Conservation (phyloP, 805 yeast species). For the Sugiyamaella lignohabitans region DNA sequence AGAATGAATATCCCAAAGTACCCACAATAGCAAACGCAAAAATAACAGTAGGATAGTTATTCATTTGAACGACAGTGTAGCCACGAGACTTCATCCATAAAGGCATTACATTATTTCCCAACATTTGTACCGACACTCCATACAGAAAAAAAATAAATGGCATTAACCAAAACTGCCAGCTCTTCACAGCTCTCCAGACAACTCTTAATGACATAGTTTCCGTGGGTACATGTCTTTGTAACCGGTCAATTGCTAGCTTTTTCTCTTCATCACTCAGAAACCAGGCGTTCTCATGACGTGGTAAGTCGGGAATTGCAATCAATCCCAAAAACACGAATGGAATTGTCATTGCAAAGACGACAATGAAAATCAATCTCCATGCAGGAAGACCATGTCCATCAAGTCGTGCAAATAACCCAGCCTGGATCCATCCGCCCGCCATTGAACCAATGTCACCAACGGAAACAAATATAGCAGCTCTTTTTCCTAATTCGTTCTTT, state of each 20-base stretch:
- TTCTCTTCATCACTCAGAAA: constrained; percentile 13
- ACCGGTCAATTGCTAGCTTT: constrained; percentile 9
- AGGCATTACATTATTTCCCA: constrained; percentile 18
- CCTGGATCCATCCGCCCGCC: constrained; percentile 46
- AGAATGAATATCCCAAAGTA: constrained; percentile 10
- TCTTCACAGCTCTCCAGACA: constrained; percentile 1
- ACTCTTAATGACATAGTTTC: background rate
- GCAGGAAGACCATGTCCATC: constrained; percentile 42
- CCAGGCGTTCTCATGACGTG: constrained; percentile 13
- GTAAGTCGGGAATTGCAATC: constrained; percentile 14
- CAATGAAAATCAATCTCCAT: constrained; percentile 62
- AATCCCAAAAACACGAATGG: constrained; percentile 14
- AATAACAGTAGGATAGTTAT: constrained; percentile 15
- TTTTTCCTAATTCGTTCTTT: constrained; percentile 32
- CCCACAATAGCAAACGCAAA: constrained; percentile 10
- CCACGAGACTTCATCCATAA: constrained; percentile 16
- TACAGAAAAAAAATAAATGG: constrained; percentile 14
- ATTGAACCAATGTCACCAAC: constrained; percentile 44
- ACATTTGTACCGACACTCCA: constrained; percentile 17
- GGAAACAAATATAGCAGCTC: constrained; percentile 32
- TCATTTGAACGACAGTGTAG: constrained; percentile 11
- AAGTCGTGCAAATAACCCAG: constrained; percentile 38
- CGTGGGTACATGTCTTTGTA: constrained; percentile 2
- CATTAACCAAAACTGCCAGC: constrained; percentile 18
- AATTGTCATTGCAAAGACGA: constrained; percentile 22